Percentiles rank a stretch among this genome's conserved stretches.
Evolutionary conservation across 805 yeast genomes (phyloP).

Genomic region (Candida vartiovaarae): DNA sequence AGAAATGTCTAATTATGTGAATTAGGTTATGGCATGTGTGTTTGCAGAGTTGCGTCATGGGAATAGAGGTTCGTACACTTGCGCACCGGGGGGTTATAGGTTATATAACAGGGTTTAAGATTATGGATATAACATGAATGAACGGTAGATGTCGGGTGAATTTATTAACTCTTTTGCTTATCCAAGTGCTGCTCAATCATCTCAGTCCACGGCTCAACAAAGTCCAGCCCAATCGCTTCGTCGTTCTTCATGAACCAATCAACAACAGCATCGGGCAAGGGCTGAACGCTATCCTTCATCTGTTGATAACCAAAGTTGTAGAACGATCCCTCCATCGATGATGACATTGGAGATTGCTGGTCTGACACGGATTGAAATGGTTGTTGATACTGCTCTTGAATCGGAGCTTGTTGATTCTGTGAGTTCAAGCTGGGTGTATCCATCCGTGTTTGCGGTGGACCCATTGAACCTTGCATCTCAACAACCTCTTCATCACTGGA

Average conservation of each 20-base stretch:
- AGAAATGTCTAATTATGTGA: constrained; percentile 17
- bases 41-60: background rate
- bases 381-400: constrained; percentile 2
- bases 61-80: no score
- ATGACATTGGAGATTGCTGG: background rate
- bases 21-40: background rate
- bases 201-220: constrained; percentile 75
- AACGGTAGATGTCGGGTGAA: background rate
- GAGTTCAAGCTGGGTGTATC: background rate
- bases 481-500: constrained; percentile 21
- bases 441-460: background rate
- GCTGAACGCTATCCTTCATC: constrained; percentile 13
- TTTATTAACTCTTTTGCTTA: constrained; percentile 11
- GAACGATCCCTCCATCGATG: background rate
- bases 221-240: constrained; percentile 46
- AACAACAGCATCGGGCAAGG: constrained; percentile 30
- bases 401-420: background rate
- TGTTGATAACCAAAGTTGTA: constrained; percentile 19
- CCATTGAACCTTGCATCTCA: background rate
- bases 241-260: constrained; percentile 44
- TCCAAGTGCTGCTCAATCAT: constrained; percentile 60
- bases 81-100: background rate
- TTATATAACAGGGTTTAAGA: background rate
- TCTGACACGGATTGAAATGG: constrained; percentile 2
- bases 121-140: no score